Evolutionary conservation across 108 stramenopile genomes (phyloP), one percentile per base, ranked within the genome.

Genomic region (Conticribra weissflogii): DNA sequence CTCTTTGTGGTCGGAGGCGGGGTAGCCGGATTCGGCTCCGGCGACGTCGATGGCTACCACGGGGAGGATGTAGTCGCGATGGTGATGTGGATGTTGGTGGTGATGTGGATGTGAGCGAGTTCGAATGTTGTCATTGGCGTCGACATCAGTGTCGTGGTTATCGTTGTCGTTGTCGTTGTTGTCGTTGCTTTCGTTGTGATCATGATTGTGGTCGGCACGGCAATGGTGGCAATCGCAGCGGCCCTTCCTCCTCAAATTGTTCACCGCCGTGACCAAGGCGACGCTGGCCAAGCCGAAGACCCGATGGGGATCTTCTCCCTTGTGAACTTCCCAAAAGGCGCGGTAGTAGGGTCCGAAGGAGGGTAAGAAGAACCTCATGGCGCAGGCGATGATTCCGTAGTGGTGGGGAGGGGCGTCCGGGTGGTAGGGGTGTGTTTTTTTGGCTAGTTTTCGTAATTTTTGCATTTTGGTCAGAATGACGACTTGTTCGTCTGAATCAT

Each of bases 261-360:
- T 76, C 67, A 68, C 68, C n/a, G 76, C 67, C 15, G 67, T 68
- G 9, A 68, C 76, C 48, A 76, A 50, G 3, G 76, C 61, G 0
- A 76, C 66, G 44, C 67, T 76, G 1, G 75, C 75, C 36, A 76
- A 60, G 1, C 75, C 75, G 46, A 68, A 76, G 15, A 76, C 66
- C 1, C 75, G 24, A 32, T 76, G 75, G 3, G 44, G 44, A 68
- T 76, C 75, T 49, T 76, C 75, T 46, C 75, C 75, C 54, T 63
- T 63, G 53, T 76, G 75, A 27, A 76, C 75, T 18, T 76, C 75
- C 33, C 60, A 76, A 33, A 76, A 76, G 18, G 75, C 66, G 21
- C 63, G 53, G 27, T 76, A 76, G 59, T 68, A 76, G 0, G 75
- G 75, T 27, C 75, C 53, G 44, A 76, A 76, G 9, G 25, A 21